Conservation (phyloP, 352 stramenopile genomes). For the Phytophthora pinifolia region DNA sequence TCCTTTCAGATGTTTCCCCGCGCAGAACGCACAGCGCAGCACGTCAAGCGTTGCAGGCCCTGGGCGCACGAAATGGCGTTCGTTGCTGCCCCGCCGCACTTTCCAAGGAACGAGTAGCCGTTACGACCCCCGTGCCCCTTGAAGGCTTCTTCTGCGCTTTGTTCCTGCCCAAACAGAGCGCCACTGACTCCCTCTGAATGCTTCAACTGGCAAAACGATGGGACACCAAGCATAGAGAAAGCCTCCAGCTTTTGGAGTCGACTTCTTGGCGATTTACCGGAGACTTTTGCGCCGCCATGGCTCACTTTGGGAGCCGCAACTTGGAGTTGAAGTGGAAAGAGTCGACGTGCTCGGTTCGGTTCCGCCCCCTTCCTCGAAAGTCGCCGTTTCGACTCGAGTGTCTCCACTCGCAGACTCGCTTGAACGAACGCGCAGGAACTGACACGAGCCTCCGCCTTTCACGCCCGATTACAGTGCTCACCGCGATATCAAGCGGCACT, state of each 20-base stretch:
- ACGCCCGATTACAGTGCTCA: too few species aligned
- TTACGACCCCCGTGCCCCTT: conserved; percentile 30
- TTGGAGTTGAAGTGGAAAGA: conserved; percentile 24
- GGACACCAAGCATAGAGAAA: conserved; percentile 14
- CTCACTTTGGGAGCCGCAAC: neutral
- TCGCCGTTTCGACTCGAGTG: too few species aligned
- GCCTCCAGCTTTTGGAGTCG: neutral
- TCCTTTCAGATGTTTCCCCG: conserved; percentile 31
- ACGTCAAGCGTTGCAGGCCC: neutral
- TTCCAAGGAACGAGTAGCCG: conserved; percentile 28
- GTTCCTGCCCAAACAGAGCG: conserved; percentile 6
- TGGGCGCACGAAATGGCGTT: conserved; percentile 20
- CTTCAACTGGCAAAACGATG: conserved; percentile 27
- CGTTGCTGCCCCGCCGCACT: conserved; percentile 13
- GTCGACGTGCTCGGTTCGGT: too few species aligned
- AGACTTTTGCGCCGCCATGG: too few species aligned
- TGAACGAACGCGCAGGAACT: too few species aligned
- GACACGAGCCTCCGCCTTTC: conserved; percentile 6
- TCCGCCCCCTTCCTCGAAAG: too few species aligned
- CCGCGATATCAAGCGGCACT: conserved; percentile 13
- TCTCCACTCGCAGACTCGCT: too few species aligned
- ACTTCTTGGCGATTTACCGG: too few species aligned
- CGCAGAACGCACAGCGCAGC: too few species aligned
- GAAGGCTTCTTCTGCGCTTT: conserved; percentile 34
- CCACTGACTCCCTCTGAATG: conserved; percentile 28